A percentile compares a stretch with the other conserved stretches of the same genome.
phyloP scores from a whole-genome alignment of 176 grass and related monocot genomes.

The Hsuehochloa calcarea region DNA sequence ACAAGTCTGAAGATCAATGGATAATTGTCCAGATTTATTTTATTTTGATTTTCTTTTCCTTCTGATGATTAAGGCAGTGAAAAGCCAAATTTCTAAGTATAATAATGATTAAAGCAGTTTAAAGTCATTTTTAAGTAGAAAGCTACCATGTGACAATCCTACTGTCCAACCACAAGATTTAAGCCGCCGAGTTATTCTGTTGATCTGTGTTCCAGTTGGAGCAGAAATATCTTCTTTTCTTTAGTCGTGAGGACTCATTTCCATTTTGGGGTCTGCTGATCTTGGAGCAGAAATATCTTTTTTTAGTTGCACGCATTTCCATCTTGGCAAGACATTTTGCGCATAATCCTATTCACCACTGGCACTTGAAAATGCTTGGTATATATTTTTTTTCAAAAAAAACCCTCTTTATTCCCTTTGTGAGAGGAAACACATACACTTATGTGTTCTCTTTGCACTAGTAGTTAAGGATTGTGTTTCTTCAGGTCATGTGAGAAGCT shows the following conservation, averaged over 20 bases:
- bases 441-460: not conserved
- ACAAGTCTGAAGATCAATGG: not conserved
- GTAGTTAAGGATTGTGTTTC: no score
- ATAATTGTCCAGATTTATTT: not conserved
- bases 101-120: not conserved
- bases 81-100: no score
- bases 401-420: not conserved
- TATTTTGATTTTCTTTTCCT: not conserved
- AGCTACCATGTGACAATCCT: not conserved
- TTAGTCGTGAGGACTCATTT: no score
- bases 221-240: not conserved
- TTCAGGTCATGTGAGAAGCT: not conserved
- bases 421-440: not conserved
- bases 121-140: not conserved
- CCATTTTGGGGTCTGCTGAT: not conserved
- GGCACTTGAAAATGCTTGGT: not conserved
- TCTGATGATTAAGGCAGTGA: no score
- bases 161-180: not conserved
- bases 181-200: not conserved
- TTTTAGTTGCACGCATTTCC: not conserved
- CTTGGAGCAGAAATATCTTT: not conserved
- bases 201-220: not conserved
- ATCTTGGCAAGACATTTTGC: not conserved
- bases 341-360: not conserved
- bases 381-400: not conserved